Base-by-base conservation (phyloP, 148 eudicot genomes). In the Amaranthus cruentus region DNA sequence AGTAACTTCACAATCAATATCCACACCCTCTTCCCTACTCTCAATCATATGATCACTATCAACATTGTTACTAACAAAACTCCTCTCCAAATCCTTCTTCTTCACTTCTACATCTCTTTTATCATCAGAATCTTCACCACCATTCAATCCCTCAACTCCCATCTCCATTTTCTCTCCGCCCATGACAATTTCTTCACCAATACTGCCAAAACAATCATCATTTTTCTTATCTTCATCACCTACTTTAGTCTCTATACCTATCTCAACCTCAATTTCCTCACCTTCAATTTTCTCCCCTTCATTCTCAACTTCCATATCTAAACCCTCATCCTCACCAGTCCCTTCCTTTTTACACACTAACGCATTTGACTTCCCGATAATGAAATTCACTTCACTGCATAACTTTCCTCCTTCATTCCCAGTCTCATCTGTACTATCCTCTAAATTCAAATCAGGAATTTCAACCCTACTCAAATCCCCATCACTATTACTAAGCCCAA, bases 391-490 rank as follows among this genome's bases (percentile, higher is more conserved):
- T 75, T 73, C 73, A 73, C 63, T 14, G 58, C 62, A n/a, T 42
- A 56, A 65, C 11, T 50, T 64, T 8, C 14, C 80, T 54, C 56
- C 69, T 73, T 59, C 77, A 56, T 15, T 10, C 61, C 51, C 74
- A 83, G 65, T 57, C 18, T 18, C 73, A 56, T 69, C 71, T 7
- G 28, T 53, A 6, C 69, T 78, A n/a, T 70, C 80, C 43, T 44
- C 59, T n/a, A 61, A 51, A 81, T 78, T 79, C 81, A 74, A 72
- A 72, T 77, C 82, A 70, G 73, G 71, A 6, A 77, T 58, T 10
- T 62, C 50, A 12, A 57, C 68, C 76, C 46, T 71, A 38, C 55
- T 81, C 71, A 58, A 53, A 62, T 64, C 74, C 52, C 67, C 55
- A 38, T 54, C 55, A 11, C 13, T 64, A 10, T 8, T 14, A 42